Base-by-base conservation (phyloP, 257 asterid genomes). In the Przewalskia tangutica region DNA sequence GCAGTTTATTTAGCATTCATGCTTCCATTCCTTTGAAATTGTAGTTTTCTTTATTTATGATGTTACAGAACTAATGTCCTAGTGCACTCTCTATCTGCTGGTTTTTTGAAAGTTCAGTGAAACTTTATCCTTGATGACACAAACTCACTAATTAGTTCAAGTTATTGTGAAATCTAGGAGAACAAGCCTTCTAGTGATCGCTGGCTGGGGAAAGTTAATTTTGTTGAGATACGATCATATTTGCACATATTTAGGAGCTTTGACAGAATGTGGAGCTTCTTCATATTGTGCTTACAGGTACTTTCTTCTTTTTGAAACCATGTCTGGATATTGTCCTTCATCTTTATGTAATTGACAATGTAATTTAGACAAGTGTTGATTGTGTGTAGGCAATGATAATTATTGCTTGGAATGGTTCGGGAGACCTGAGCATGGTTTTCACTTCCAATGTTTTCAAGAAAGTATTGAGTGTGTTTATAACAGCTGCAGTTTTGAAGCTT, bases 211-310 rank as follows among this genome's bases (percentile, higher is more conserved):
- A 96, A 96, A 89, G 99, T 93, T 85, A 95, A 93, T 90, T 96
- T 96, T 81, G 99, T 94, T 56, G 99, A 96, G 94, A 94, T 96
- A 83, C 95, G 99, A 66, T 94, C 99, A 75, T 96, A 84, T 88
- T 96, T 94, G 98, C 99, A 96, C 84, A 87, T 94, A 58, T 96
- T 91, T 83, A 91, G 99, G 90, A 96, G 99, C 91, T 96, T 94
- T 68, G 93, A 94, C 90, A 90, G 99, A 88, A 94, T 96, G 98
- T 96, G 99, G 99, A 92, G 97, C 85, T 96, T 96, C 93, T 94
- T 93, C 90, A 96, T 96, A 85, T 88, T 96, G 92, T 91, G 97
- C 90, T 86, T 96, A 89, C 99, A 96, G 99, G 99, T 96, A 65
- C 62, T 17, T 84, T 59, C 81, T 77, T 48, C 76, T 80, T 83